A percentile compares a stretch with the other conserved stretches of the same genome.
Conservation (phyloP, 2,329 filamentous ascomycete species). For the Curvularia sp. region DNA sequence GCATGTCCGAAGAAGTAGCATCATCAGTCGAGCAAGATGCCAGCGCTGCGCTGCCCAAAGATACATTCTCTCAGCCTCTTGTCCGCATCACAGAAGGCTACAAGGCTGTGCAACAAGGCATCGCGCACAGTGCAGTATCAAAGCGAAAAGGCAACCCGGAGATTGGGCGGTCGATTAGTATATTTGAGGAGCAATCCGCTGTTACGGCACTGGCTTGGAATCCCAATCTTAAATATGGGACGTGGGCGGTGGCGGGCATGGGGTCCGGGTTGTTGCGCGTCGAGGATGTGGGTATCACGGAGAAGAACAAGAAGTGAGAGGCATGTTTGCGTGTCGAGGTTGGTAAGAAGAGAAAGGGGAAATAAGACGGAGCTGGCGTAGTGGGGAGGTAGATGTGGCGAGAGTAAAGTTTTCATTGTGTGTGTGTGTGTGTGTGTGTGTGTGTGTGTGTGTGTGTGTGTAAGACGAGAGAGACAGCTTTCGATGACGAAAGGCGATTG, state of each 20-base stretch:
- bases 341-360: neutral
- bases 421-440: no score
- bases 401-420: no score
- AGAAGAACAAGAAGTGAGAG: neutral
- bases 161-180: slow-evolving; percentile 46
- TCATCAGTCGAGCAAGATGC: neutral
- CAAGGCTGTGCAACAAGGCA: slow-evolving; percentile 41
- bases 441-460: no score
- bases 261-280: slow-evolving; percentile 58
- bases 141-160: slow-evolving; percentile 32
- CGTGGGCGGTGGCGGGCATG: slow-evolving; percentile 60
- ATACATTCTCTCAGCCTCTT: slow-evolving; percentile 33
- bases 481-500: no score
- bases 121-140: slow-evolving; percentile 28
- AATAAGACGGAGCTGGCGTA: neutral
- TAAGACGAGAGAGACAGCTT: no score
- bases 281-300: slow-evolving; percentile 53
- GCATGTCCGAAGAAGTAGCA: slow-evolving; percentile 5
- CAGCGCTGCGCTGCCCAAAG: slow-evolving; percentile 10
- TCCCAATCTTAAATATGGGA: slow-evolving; percentile 57
- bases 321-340: neutral
- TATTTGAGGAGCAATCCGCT: slow-evolving; percentile 55
- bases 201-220: slow-evolving; percentile 59
- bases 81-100: slow-evolving; percentile 54
- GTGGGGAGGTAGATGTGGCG: neutral